phyloP scores from a whole-genome alignment of 148 eudicot genomes.

The Spergularia marina region DNA sequence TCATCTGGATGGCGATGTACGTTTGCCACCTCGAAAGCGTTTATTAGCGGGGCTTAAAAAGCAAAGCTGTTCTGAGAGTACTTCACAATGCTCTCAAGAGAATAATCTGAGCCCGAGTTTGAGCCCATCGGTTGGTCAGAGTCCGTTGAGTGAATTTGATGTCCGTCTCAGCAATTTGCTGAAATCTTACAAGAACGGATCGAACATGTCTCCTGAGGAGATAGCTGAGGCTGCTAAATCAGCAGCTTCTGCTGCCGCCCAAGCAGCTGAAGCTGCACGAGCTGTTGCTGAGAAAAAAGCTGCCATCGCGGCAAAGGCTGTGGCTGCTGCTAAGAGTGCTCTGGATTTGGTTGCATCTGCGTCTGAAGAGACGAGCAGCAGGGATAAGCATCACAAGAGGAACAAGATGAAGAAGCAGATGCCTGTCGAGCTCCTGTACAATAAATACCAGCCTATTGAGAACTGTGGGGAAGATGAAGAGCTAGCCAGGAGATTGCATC shows the following conservation, averaged over 20 bases:
- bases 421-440: constrained; percentile 55
- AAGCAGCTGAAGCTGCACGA: constrained; percentile 66
- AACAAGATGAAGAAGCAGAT: constrained; percentile 79
- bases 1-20: constrained; percentile 67
- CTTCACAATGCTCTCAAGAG: constrained; percentile 35
- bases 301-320: constrained; percentile 68
- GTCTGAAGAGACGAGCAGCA: constrained; percentile 37
- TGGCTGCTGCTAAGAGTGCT: constrained; percentile 77
- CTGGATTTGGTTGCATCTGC: constrained; percentile 57
- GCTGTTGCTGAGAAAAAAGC: constrained; percentile 86
- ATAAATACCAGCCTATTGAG: constrained; percentile 40
- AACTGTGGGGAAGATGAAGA: constrained; percentile 68
- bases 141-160: constrained; percentile 38
- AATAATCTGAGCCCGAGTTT: constrained; percentile 26
- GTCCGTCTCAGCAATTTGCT: constrained; percentile 43
- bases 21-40: constrained; percentile 92
- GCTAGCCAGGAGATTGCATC: constrained; percentile 70
- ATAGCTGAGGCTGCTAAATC: constrained; percentile 58
- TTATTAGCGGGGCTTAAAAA: constrained; percentile 75
- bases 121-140: constrained; percentile 30
- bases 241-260: constrained; percentile 53
- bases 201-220: constrained; percentile 64
- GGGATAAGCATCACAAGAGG: constrained; percentile 44
- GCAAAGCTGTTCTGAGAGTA: constrained; percentile 53
- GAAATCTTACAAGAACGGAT: constrained; percentile 48